Percentiles rank a stretch among this genome's conserved stretches.
Evolutionary conservation across 148 eudicot genomes (phyloP).

Genomic region (Pouteria glomerata): DNA sequence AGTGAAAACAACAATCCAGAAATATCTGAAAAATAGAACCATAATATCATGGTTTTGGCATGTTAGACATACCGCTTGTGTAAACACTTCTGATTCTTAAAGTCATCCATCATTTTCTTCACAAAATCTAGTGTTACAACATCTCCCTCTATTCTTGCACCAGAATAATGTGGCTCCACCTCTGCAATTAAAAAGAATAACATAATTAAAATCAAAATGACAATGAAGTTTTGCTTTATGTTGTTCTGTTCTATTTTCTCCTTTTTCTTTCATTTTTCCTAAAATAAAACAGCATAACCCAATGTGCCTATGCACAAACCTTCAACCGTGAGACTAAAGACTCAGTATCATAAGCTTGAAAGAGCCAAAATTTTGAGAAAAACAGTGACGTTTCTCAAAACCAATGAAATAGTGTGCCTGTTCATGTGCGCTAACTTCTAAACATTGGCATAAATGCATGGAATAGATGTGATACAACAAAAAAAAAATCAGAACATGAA

Average conservation of each 20-base stretch:
- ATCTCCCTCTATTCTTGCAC: constrained; percentile 95
- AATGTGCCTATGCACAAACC: neutral
- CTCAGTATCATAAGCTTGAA: neutral
- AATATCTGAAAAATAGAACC: neutral
- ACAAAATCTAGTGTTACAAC: constrained; percentile 80
- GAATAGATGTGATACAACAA: neutral
- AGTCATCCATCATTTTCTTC: constrained; percentile 92
- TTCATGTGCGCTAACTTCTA: neutral
- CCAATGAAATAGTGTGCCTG: neutral
- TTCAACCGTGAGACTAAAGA: neutral
- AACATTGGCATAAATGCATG: neutral
- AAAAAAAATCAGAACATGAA: neutral
- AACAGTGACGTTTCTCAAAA: neutral
- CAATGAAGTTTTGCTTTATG: neutral
- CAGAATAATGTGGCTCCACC: constrained; percentile 94
- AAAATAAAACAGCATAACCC: neutral
- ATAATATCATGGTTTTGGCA: neutral
- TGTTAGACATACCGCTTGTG: constrained; percentile 64
- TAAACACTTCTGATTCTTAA: constrained; percentile 75
- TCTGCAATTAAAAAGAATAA: constrained; percentile 37
- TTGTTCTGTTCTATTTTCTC: neutral
- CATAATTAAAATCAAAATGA: neutral
- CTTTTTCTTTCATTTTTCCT: neutral
- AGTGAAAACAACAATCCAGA: neutral
- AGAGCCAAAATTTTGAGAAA: neutral